Conservation (phyloP, 257 asterid genomes). For the Solanum corneliomulleri region DNA sequence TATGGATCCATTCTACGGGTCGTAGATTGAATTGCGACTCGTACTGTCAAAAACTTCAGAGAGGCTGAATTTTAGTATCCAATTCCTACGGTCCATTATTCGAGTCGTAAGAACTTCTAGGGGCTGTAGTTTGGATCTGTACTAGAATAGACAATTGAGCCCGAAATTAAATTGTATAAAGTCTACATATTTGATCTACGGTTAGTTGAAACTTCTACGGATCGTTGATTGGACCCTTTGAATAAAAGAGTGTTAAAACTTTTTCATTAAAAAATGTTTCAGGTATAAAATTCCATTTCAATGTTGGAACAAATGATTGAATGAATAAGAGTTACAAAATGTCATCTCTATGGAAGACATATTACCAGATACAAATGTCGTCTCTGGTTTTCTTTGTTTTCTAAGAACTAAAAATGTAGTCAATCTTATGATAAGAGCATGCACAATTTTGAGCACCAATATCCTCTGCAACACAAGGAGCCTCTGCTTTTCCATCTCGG, state of each 20-base stretch:
- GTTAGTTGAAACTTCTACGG: no score
- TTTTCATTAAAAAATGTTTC: not conserved
- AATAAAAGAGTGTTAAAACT: not conserved
- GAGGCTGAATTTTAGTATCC: no score
- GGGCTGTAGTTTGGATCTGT: no score
- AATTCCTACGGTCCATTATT: no score
- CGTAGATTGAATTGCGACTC: no score
- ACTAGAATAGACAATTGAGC: no score
- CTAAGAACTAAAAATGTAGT: not conserved
- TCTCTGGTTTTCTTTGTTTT: not conserved
- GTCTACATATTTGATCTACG: no score
- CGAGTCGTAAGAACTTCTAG: no score
- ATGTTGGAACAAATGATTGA: not conserved
- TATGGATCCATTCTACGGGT: no score
- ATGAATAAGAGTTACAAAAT: not conserved
- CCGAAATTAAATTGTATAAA: no score
- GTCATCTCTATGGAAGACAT: not conserved
- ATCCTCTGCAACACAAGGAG: slow-evolving; percentile 2
- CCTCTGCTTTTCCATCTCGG: not conserved
- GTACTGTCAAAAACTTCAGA: no score
- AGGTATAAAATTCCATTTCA: not conserved
- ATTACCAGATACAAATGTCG: not conserved
- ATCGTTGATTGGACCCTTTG: no score
- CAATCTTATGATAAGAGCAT: not conserved
- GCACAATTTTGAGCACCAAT: not conserved